phyloP scores from a whole-genome alignment of 108 stramenopile species.

The Skeletonema costatum region DNA sequence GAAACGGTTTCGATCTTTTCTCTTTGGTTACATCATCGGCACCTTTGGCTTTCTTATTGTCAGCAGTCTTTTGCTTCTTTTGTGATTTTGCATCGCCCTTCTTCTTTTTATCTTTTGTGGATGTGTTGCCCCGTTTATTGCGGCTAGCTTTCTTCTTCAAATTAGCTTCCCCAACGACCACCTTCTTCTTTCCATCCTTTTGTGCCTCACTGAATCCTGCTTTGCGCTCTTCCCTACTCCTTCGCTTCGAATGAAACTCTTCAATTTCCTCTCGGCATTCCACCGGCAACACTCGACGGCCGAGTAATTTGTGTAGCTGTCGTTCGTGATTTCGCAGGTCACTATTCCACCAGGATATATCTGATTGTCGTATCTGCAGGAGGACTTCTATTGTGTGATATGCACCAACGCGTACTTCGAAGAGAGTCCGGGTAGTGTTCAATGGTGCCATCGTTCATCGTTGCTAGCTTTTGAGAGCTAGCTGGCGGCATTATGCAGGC shows the following conservation, averaged over 20 bases:
- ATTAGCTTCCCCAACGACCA: conserved; percentile 3
- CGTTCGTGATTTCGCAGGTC: conserved; percentile 23
- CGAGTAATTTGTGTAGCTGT: conserved; percentile 49
- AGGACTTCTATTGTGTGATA: conserved; percentile 53
- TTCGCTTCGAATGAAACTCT: conserved; percentile 12
- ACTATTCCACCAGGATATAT: conserved; percentile 49
- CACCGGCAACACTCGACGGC: conserved; percentile 32
- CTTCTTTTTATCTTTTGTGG: not conserved
- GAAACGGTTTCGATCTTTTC: conserved; percentile 36
- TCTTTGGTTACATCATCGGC: conserved; percentile 20
- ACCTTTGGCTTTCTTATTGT: conserved; percentile 2
- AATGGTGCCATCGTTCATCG: conserved; percentile 19
- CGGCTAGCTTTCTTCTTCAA: conserved; percentile 15
- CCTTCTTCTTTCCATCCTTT: conserved; percentile 3
- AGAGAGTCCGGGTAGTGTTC: conserved; percentile 39
- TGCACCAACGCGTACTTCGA: conserved; percentile 51
- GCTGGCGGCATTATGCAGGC: too few species aligned
- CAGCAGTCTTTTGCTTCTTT: conserved; percentile 18
- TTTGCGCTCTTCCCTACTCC: conserved; percentile 11
- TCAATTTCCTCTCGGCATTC: conserved; percentile 48
- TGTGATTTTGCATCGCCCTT: conserved; percentile 14
- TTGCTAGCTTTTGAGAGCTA: too few species aligned
- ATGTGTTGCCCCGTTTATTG: not conserved
- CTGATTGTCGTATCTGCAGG: conserved; percentile 40
- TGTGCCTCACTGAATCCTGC: not conserved